phyloP scores from a whole-genome alignment of 2,329 filamentous ascomycete genomes.

The Teratosphaeria zuluensis region DNA sequence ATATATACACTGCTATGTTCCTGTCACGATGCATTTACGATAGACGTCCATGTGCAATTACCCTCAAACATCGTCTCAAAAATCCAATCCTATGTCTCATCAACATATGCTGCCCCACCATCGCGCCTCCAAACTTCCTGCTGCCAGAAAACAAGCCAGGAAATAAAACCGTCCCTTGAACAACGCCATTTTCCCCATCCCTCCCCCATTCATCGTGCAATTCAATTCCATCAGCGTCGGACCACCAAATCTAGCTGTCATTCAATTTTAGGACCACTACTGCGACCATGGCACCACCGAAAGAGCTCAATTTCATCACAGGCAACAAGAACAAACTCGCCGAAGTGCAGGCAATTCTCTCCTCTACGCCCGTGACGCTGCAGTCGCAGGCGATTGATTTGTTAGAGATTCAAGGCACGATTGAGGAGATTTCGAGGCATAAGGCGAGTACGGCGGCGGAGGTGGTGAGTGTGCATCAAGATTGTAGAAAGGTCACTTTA shows the following conservation, averaged over 20 bases:
- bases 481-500: background rate
- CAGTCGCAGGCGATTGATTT: constrained; percentile 68
- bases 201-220: no score
- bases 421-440: constrained; percentile 82
- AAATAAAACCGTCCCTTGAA: background rate
- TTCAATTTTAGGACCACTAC: no score
- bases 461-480: constrained; percentile 43
- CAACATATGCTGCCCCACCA: no score
- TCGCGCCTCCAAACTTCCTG: background rate
- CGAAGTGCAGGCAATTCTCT: constrained; percentile 82
- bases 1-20: background rate
- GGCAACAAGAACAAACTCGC: constrained; percentile 89
- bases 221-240: no score
- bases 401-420: constrained; percentile 80
- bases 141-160: background rate
- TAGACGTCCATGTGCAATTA: background rate
- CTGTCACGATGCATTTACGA: background rate
- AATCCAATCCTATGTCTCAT: no score
- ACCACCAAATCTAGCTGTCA: no score
- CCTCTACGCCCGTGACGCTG: constrained; percentile 57
- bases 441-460: constrained; percentile 80
- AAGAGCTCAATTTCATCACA: constrained; percentile 82
- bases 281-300: constrained; percentile 16
- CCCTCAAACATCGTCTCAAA: no score
- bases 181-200: background rate